phyloP scores from a whole-genome alignment of 2,329 filamentous ascomycete species.

The Venturiaceae sp. region DNA sequence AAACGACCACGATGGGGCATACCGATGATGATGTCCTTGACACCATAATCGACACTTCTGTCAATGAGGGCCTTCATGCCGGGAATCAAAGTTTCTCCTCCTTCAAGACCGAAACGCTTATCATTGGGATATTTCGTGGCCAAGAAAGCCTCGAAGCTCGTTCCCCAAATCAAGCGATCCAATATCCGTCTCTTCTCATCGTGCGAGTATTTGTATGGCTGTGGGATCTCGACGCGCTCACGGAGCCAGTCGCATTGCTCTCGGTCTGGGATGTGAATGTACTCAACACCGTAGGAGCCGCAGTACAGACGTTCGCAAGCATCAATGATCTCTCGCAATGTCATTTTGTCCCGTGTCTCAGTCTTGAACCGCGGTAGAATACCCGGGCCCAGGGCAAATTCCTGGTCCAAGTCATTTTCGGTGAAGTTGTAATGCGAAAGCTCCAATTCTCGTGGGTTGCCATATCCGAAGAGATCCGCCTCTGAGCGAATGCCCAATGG shows the following conservation, averaged over 20 bases:
- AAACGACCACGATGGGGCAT: constrained; percentile 99
- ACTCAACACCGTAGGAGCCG: constrained; percentile 94
- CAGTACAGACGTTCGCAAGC: constrained; percentile 95
- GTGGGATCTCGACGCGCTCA: constrained; percentile 86
- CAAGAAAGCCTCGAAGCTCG: constrained; percentile 91
- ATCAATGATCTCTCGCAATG: constrained; percentile 82
- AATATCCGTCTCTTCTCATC: constrained; percentile 98
- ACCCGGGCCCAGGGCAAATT: constrained; percentile 86
- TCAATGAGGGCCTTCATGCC: constrained; percentile 99
- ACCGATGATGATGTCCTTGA: constrained; percentile 98
- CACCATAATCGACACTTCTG: constrained; percentile 93
- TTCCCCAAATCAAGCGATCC: constrained; percentile 96
- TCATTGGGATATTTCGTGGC: constrained; percentile 98
- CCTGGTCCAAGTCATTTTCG: constrained; percentile 84
- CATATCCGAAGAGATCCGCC: constrained; percentile 72
- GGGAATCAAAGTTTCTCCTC: constrained; percentile 91
- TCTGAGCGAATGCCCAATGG: constrained; percentile 88
- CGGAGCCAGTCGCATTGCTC: constrained; percentile 98
- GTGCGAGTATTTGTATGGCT: constrained; percentile 93
- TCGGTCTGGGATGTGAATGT: constrained; percentile 96
- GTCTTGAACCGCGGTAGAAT: constrained; percentile 91
- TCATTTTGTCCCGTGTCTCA: constrained; percentile 89
- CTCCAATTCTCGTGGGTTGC: constrained; percentile 83
- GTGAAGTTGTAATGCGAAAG: constrained; percentile 93
- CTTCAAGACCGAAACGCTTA: constrained; percentile 97